A percentile compares a stretch with the other conserved stretches of the same genome.
These are phyloP conservation scores for Tylopilus rubrobrunneus DNA, from an alignment of 768 basidiomycete species.

Conservation along the genomic window DNA sequence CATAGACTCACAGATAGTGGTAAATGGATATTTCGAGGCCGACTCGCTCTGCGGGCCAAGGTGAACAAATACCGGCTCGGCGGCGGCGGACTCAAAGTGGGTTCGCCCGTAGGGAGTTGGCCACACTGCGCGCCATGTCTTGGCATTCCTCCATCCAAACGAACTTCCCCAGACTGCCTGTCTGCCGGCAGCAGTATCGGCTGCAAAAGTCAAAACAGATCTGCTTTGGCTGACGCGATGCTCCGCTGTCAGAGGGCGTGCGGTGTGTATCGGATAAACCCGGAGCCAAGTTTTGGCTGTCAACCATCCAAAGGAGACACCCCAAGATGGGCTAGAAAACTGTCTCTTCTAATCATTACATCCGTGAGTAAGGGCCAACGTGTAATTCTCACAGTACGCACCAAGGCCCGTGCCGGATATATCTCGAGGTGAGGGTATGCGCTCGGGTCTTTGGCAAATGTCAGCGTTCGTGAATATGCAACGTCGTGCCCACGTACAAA, in stretches of 20 bases:
- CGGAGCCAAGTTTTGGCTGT: conserved; percentile 16
- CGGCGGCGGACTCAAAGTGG: neutral
- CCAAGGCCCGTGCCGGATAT: conserved; percentile 31
- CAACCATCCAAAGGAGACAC: conserved; percentile 20
- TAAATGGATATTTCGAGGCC: conserved; percentile 20
- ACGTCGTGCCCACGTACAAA: conserved; percentile 22
- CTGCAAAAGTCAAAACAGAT: conserved; percentile 26
- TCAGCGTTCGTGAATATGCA: conserved; percentile 7
- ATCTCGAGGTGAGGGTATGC: conserved; percentile 40
- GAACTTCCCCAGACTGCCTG: conserved; percentile 38
- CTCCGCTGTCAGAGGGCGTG: neutral
- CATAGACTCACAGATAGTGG: conserved; percentile 26
- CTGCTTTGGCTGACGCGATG: neutral
- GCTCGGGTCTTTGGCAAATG: conserved; percentile 33
- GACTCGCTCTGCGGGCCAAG: conserved; percentile 5
- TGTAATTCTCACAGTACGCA: conserved; percentile 1
- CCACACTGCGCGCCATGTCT: conserved; percentile 19
- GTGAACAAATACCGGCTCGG: neutral
- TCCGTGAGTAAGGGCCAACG: neutral
- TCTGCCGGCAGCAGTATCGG: conserved; percentile 39
- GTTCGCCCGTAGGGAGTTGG: conserved; percentile 5
- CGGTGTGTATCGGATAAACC: conserved; percentile 17
- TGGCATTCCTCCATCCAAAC: conserved; percentile 16
- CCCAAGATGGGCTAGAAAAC: conserved; percentile 8
- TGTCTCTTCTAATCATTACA: conserved; percentile 3